Evolutionary conservation across 2,329 filamentous ascomycete genomes (phyloP).

Genomic region (Cladophialophora bantiana): DNA sequence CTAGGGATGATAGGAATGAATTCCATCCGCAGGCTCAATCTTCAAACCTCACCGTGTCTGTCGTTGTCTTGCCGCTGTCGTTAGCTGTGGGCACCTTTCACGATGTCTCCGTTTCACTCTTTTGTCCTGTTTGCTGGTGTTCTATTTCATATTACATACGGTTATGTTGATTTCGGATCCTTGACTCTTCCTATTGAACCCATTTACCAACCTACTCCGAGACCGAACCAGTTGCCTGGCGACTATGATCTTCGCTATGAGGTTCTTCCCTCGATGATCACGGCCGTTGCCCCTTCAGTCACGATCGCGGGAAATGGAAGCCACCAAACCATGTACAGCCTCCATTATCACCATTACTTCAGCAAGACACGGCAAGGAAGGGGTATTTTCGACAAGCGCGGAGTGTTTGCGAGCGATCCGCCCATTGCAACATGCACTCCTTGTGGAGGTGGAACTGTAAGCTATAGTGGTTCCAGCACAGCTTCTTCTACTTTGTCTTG

Average conservation of each 20-base stretch:
- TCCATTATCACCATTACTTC: conserved; percentile 36
- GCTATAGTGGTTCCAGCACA: conserved; percentile 2
- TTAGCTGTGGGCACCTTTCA: conserved; percentile 7
- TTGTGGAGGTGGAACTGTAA: conserved; percentile 28
- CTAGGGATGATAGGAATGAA: neutral
- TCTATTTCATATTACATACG: conserved; percentile 22
- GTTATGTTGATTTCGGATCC: conserved; percentile 36
- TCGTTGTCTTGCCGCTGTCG: neutral
- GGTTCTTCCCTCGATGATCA: conserved; percentile 36
- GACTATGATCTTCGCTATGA: conserved; percentile 34
- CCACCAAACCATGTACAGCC: conserved; percentile 34
- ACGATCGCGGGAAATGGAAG: conserved; percentile 31
- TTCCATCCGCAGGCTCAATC: neutral
- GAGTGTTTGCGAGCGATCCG: conserved; percentile 36
- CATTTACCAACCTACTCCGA: conserved; percentile 29
- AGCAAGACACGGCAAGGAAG: conserved; percentile 30
- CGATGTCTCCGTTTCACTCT: conserved; percentile 20
- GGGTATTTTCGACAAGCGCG: conserved; percentile 33
- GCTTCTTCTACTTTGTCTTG: conserved; percentile 26
- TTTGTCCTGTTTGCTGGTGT: conserved; percentile 24
- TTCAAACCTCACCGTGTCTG: neutral
- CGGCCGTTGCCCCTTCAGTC: conserved; percentile 35
- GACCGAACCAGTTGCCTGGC: conserved; percentile 35
- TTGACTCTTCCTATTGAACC: conserved; percentile 28
- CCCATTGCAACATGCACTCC: conserved; percentile 36